Evolutionary conservation across 495 filamentous ascomycete genomes (phyloP), one percentile per base, ranked within the genome.

Genomic region (Penicillium desertorum): DNA sequence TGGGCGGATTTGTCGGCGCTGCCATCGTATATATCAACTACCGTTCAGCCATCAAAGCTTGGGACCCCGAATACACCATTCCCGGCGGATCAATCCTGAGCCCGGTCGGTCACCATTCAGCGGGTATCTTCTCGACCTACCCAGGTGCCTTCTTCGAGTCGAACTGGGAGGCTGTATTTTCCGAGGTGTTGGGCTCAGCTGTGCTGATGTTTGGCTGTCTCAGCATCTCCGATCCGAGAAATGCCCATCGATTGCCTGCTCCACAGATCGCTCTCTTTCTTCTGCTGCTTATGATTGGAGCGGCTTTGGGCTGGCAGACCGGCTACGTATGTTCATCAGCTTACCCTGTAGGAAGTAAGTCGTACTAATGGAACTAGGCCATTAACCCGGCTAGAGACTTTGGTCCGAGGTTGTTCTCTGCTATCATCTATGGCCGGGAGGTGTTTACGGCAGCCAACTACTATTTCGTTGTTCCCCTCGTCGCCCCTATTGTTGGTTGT

Each of bases 31-130:
- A 73, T 45, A 58, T 67, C 49, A 73, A 71, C 49, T 73, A 73
- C 58, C 65, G 66, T 0, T 73, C 71, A 5, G 71, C 71, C 17
- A 73, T 73, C 45, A 37, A 57, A 5, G 66, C 57, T 39, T 73
- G 71, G 71, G 71, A 73, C 51, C 71, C 71, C 8, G 71, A 73
- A 47, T 73, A 68, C 39, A 73, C 68, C n/a, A 70, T 73, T 50
- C 71, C 71, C 3, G 63, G 71, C 27, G 71, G 71, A 20, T 71
- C 71, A 1, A 73, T 73, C 32, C 45, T 73, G 22, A 73, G 71
- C 46, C 71, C 71, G 2, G 32, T 19, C 4, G 71, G 71, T 17
- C 68, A 73, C 22, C 71, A 73, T 43, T 73, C 71, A 0, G 71
- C 71, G 9, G 71, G 71, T 6, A 67, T 73, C 45, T 73, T 73